A percentile compares a stretch with the other conserved stretches of the same genome.
phyloP scores from a whole-genome alignment of 1,139 yeast species.

The Debaryomyces subglobosus region DNA sequence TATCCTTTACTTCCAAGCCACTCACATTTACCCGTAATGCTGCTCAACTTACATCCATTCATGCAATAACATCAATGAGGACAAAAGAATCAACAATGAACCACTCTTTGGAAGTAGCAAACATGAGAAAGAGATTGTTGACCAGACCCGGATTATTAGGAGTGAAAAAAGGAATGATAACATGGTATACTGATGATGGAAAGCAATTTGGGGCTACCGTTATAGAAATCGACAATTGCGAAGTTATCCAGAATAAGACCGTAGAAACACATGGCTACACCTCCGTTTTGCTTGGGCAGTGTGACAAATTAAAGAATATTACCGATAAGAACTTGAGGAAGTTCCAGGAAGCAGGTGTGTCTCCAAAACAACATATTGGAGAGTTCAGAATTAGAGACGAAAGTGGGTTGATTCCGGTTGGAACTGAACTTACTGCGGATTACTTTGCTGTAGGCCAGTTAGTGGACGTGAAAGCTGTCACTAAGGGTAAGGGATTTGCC shows the following conservation, averaged over 20 bases:
- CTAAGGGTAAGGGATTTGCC: conserved; percentile 96
- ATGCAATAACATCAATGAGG: conserved; percentile 52
- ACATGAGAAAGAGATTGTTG: conserved; percentile 68
- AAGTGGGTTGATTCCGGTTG: conserved; percentile 70
- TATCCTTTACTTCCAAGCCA: conserved; percentile 11
- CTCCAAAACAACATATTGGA: conserved; percentile 74
- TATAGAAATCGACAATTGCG: conserved; percentile 83
- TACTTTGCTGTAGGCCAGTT: conserved; percentile 82
- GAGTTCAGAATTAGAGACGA: conserved; percentile 80
- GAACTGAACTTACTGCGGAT: conserved; percentile 79
- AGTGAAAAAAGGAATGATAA: conserved; percentile 86
- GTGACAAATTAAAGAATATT: conserved; percentile 68
- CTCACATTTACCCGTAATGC: conserved; percentile 31
- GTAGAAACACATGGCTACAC: conserved; percentile 71
- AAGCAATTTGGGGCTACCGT: conserved; percentile 78
- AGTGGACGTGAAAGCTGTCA: conserved; percentile 75
- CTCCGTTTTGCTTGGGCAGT: conserved; percentile 89
- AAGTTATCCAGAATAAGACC: conserved; percentile 77
- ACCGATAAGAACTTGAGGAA: conserved; percentile 73
- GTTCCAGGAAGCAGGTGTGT: conserved; percentile 76
- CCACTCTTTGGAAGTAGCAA: conserved; percentile 60
- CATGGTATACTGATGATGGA: conserved; percentile 76
- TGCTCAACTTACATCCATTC: conserved; percentile 58
- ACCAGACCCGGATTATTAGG: conserved; percentile 84
- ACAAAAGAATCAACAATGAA: conserved; percentile 47